These are phyloP conservation scores for Drechslera avenae DNA, from an alignment of 2,329 filamentous ascomycete species.

Conservation along the genomic window DNA sequence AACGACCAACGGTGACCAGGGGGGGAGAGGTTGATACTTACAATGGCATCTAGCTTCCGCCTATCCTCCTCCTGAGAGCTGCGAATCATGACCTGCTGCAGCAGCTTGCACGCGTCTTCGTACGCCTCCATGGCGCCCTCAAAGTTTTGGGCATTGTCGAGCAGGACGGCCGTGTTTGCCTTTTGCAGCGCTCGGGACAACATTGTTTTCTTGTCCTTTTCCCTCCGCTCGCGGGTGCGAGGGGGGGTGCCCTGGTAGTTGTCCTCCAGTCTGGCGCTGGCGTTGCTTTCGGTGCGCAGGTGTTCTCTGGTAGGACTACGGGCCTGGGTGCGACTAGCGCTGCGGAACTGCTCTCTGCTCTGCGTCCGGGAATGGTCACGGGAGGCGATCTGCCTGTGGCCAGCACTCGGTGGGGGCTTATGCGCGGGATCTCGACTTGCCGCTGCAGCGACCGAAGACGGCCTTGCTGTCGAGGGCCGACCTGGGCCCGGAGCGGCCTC, in stretches of 20 bases:
- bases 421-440: conserved; percentile 25
- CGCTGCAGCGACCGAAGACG: conserved; percentile 22
- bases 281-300: conserved; percentile 39
- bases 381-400: conserved; percentile 23
- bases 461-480: conserved; percentile 30
- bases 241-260: conserved; percentile 39
- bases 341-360: conserved; percentile 31
- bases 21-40: conserved; percentile 62
- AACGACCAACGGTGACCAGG: too few relatives aligned
- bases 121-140: conserved; percentile 91
- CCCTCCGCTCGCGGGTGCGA: conserved; percentile 51
- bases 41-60: conserved; percentile 90
- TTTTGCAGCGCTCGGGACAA: conserved; percentile 93
- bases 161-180: conserved; percentile 90
- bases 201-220: conserved; percentile 81
- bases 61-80: conserved; percentile 86
- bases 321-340: conserved; percentile 14
- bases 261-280: conserved; percentile 43
- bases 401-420: conserved; percentile 28
- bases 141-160: conserved; percentile 96
- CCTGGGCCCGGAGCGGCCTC: conserved; percentile 23
- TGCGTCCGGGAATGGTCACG: conserved; percentile 24
- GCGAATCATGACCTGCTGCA: conserved; percentile 85
- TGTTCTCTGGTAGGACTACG: conserved; percentile 23
- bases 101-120: conserved; percentile 82